These are phyloP conservation scores for Leptographium galeiforme DNA, from an alignment of 2,329 filamentous ascomycete genomes.

Conservation along the genomic window DNA sequence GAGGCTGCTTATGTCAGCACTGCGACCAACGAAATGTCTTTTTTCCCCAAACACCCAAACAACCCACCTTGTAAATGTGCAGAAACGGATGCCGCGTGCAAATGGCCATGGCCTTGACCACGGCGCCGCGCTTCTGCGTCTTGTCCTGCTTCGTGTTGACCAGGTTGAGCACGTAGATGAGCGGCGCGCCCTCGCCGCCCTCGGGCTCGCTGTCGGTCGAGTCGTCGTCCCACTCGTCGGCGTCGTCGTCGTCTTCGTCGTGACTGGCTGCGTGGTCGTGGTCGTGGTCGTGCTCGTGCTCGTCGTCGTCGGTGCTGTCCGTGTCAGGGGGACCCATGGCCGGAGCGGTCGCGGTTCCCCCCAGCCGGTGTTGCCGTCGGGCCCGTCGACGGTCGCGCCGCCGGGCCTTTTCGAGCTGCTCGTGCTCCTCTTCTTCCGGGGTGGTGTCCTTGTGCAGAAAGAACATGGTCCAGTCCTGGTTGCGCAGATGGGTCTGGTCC, in stretches of 20 bases:
- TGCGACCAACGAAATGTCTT: no score
- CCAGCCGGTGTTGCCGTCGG: slow-evolving; percentile 33
- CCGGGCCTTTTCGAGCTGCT: slow-evolving; percentile 43
- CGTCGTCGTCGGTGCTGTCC: slow-evolving; percentile 25
- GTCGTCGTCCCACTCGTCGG: slow-evolving; percentile 31
- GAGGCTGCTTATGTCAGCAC: slow-evolving; percentile 44
- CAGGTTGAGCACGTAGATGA: slow-evolving; percentile 94
- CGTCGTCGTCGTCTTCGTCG: slow-evolving; percentile 29
- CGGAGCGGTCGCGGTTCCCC: slow-evolving; percentile 20
- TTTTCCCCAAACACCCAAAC: background rate
- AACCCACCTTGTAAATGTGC: slow-evolving; percentile 82
- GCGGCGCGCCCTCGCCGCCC: slow-evolving; percentile 67
- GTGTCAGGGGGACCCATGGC: slow-evolving; percentile 12
- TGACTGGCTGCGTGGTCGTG: slow-evolving; percentile 31
- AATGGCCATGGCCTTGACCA: slow-evolving; percentile 98
- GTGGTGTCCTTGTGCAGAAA: slow-evolving; percentile 93
- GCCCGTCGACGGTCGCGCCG: slow-evolving; percentile 35
- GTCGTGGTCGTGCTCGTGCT: slow-evolving; percentile 34
- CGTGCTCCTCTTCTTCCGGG: slow-evolving; percentile 66
- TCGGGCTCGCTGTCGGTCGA: slow-evolving; percentile 51
- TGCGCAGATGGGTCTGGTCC: slow-evolving; percentile 86
- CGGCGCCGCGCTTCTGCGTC: slow-evolving; percentile 78
- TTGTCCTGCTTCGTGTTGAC: slow-evolving; percentile 98
- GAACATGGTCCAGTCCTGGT: slow-evolving; percentile 98
- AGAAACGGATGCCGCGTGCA: slow-evolving; percentile 95